A percentile compares a stretch with the other conserved stretches of the same genome.
Evolutionary conservation across 441 rosid genomes (phyloP).

Genomic region (Populus tomentosa): DNA sequence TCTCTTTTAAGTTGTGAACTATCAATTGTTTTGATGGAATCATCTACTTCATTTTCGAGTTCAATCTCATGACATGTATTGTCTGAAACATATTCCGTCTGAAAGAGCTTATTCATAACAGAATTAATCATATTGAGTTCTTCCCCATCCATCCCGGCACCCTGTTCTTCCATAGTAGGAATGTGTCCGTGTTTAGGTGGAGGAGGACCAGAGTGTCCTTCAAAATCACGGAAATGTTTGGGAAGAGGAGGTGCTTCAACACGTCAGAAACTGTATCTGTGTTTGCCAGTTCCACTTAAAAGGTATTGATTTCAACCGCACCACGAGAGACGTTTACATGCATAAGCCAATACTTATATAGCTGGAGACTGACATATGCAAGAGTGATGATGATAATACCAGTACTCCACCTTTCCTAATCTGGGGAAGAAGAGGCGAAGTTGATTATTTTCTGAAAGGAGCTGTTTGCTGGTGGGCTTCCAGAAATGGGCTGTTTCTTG

Average conservation of each 20-base stretch:
- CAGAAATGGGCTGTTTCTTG: not conserved
- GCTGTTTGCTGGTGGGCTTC: constrained; percentile 4
- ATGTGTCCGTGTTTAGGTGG: constrained; percentile 28
- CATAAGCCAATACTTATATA: not conserved
- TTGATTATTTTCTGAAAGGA: constrained; percentile 25
- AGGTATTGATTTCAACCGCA: constrained; percentile 70
- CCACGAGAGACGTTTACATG: constrained; percentile 7
- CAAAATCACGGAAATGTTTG: constrained; percentile 72
- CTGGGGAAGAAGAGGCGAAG: constrained; percentile 67
- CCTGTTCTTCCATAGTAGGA: constrained; percentile 28
- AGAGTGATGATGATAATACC: not conserved
- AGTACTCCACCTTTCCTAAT: constrained; percentile 48
- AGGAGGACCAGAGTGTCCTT: constrained; percentile 53
- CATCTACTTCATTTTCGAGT: constrained; percentile 15
- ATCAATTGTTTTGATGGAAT: not conserved
- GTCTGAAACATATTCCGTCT: constrained; percentile 34
- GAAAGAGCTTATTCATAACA: constrained; percentile 67
- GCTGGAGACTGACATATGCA: not conserved
- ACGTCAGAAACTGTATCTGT: too few species aligned
- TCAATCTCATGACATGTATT: not conserved
- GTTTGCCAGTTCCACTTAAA: constrained; percentile 80
- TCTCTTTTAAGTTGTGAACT: too few species aligned
- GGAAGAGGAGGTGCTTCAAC: constrained; percentile 54
- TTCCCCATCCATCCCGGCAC: constrained; percentile 42
- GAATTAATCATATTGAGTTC: constrained; percentile 70